phyloP scores from a whole-genome alignment of 805 yeast species.

The Saccharomycopsis sp. region DNA sequence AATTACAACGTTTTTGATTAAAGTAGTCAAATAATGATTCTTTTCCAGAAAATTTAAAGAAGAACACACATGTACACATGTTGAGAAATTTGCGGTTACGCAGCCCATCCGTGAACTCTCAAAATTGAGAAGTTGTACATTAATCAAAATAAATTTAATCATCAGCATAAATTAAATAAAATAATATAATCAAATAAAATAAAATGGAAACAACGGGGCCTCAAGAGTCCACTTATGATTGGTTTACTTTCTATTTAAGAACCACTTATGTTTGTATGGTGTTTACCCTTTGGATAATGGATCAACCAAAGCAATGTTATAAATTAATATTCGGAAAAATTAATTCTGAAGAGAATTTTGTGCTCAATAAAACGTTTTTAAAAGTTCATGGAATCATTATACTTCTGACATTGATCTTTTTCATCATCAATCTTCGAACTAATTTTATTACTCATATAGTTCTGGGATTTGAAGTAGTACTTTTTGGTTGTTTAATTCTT shows the following conservation, averaged over 20 bases:
- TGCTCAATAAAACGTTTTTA: conserved; percentile 10
- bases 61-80: too few species aligned
- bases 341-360: conserved; percentile 10
- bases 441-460: conserved; percentile 13
- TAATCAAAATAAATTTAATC: too few species aligned
- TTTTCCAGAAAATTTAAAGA: too few species aligned
- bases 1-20: too few species aligned
- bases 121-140: too few species aligned
- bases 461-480: conserved; percentile 7
- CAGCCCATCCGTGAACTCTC: too few species aligned
- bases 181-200: too few species aligned
- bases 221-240: conserved; percentile 16
- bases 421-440: conserved; percentile 14
- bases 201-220: too few species aligned
- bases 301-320: conserved; percentile 17
- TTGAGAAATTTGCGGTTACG: too few species aligned
- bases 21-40: too few species aligned
- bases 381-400: conserved; percentile 11
- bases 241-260: conserved; percentile 17
- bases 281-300: conserved; percentile 16
- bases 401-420: conserved; percentile 4
- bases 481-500: conserved; percentile 6
- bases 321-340: conserved; percentile 3
- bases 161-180: too few species aligned
- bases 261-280: conserved; percentile 16